Percentiles rank a stretch among this genome's conserved stretches.
These are phyloP conservation scores for Phytophthora sp. DNA, from an alignment of 352 stramenopile genomes.

Conservation along the genomic window DNA sequence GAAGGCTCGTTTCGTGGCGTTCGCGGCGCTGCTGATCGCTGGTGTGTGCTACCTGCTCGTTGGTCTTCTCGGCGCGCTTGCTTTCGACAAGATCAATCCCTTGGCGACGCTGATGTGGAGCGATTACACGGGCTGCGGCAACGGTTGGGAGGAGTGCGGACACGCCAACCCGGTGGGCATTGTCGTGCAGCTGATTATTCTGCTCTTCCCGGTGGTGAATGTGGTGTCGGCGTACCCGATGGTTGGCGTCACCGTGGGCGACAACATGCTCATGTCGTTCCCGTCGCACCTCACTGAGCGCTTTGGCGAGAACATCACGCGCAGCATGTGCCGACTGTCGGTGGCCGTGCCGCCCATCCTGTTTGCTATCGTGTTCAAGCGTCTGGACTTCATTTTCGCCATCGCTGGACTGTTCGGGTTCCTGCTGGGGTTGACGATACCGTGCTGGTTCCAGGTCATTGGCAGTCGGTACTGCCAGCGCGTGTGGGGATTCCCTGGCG, in stretches of 20 bases:
- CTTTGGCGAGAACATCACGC: slow-evolving; percentile 50
- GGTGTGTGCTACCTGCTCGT: slow-evolving; percentile 79
- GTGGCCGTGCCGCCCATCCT: slow-evolving; percentile 71
- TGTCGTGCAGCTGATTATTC: slow-evolving; percentile 76
- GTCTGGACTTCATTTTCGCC: slow-evolving; percentile 87
- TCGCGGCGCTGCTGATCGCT: slow-evolving; percentile 66
- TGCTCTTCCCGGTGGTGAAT: slow-evolving; percentile 87
- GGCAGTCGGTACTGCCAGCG: slow-evolving; percentile 79
- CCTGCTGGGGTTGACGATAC: slow-evolving; percentile 76
- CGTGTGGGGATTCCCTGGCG: slow-evolving; percentile 71
- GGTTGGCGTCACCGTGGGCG: slow-evolving; percentile 81
- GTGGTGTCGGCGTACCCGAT: slow-evolving; percentile 87
- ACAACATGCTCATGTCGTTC: slow-evolving; percentile 89
- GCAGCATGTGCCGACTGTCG: slow-evolving; percentile 70
- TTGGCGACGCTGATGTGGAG: slow-evolving; percentile 84
- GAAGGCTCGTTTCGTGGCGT: slow-evolving; percentile 65
- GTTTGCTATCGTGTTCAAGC: slow-evolving; percentile 84
- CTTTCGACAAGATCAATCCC: slow-evolving; percentile 84
- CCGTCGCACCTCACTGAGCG: slow-evolving; percentile 60
- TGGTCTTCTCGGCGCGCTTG: slow-evolving; percentile 70
- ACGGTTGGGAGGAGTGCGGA: slow-evolving; percentile 68
- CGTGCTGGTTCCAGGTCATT: slow-evolving; percentile 86
- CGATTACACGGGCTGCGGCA: slow-evolving; percentile 79
- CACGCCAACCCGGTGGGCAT: slow-evolving; percentile 55
- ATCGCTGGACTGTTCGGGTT: slow-evolving; percentile 84